Conservation (phyloP, 2,329 filamentous ascomycete species). For the Pestalotiopsis fici region DNA sequence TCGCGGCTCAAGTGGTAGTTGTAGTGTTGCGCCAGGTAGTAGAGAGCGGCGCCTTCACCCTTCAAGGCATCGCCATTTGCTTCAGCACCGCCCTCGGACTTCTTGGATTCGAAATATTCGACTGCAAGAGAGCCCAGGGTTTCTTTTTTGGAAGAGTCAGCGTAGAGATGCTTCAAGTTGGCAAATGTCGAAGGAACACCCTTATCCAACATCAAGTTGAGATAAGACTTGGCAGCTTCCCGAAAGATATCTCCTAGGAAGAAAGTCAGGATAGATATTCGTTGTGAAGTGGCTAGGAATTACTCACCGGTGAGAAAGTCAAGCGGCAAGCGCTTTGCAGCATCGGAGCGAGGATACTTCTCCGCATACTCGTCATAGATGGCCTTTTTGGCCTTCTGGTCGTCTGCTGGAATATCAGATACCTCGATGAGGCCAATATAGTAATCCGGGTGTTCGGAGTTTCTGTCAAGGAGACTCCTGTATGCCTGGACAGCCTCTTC, state of each 20-base stretch:
- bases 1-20: constrained; percentile 89
- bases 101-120: constrained; percentile 68
- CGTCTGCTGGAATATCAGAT: constrained; percentile 61
- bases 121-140: constrained; percentile 75
- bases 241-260: constrained; percentile 73
- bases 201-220: constrained; percentile 84
- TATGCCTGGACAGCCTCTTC: constrained; percentile 84
- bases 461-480: constrained; percentile 77
- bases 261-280: background rate
- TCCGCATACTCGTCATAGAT: constrained; percentile 82
- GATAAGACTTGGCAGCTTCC: constrained; percentile 74
- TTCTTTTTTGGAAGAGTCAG: constrained; percentile 75
- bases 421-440: constrained; percentile 76
- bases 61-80: constrained; percentile 46
- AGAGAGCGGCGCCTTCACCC: constrained; percentile 80
- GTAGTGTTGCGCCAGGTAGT: constrained; percentile 96
- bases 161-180: constrained; percentile 92
- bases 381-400: constrained; percentile 66
- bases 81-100: constrained; percentile 44
- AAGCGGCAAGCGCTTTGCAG: constrained; percentile 81
- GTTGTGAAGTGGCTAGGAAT: background rate
- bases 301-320: constrained; percentile 77
- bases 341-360: constrained; percentile 82
- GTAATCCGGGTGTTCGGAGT: constrained; percentile 84
- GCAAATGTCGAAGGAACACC: constrained; percentile 95